Percentiles rank a stretch among this genome's conserved stretches.
Conservation (phyloP, 106 monocot genomes). For the Amphibolis antarctica region DNA sequence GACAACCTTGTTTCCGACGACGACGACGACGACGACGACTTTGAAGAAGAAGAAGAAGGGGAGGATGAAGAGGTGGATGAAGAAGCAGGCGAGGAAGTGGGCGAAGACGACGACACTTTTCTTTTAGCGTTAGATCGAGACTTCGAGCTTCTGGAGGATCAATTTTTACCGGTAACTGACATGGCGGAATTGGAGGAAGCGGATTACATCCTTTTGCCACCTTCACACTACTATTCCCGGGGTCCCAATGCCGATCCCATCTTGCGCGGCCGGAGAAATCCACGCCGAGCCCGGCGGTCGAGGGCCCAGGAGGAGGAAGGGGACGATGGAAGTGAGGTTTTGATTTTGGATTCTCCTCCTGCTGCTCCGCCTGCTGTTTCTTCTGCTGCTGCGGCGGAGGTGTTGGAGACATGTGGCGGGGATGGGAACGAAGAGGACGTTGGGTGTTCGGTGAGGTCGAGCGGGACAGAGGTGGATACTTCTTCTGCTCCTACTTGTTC, state of each 20-base stretch:
- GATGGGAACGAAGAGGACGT: constrained; percentile 11
- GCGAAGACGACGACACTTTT: background rate
- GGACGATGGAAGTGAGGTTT: constrained; percentile 14
- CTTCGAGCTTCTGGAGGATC: background rate
- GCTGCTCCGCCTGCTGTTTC: background rate
- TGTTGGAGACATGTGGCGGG: background rate
- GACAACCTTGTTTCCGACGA: no score
- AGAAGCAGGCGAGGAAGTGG: background rate
- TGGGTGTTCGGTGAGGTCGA: constrained; percentile 1
- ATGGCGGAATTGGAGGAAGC: background rate
- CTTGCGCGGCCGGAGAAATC: background rate
- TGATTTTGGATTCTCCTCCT: constrained; percentile 3
- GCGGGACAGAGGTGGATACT: background rate
- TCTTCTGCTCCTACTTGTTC: background rate
- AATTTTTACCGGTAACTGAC: background rate
- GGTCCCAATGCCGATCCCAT: background rate
- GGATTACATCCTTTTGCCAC: background rate
- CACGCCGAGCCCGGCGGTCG: background rate
- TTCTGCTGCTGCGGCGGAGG: background rate
- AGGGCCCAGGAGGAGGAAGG: constrained; percentile 12
- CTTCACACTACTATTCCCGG: background rate
- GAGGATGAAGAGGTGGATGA: background rate
- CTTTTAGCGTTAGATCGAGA: background rate
- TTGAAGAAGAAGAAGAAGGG: background rate
- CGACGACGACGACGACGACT: background rate